A percentile compares a stretch with the other conserved stretches of the same genome.
Conservation (phyloP, 225 moss, liverwort and hornwort genomes). For the Anthoceros angustus region DNA sequence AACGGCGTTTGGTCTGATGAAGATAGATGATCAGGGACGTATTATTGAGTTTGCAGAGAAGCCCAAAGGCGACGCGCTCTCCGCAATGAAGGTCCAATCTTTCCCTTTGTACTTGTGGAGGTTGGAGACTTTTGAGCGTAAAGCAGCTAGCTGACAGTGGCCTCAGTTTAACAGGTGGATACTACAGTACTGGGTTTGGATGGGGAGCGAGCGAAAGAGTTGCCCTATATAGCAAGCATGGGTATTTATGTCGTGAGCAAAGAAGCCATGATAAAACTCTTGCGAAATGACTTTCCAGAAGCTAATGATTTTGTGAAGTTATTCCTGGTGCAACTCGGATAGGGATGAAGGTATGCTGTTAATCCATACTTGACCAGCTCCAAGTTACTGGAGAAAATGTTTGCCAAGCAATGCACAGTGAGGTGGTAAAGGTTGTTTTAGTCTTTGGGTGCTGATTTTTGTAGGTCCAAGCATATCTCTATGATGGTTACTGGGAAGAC, state of each 20-base stretch:
- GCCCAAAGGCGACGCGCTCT: slow-evolving; percentile 59
- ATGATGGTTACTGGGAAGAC: slow-evolving; percentile 99
- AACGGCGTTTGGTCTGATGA: slow-evolving; percentile 87
- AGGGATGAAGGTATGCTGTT: slow-evolving; percentile 53
- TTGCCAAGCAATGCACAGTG: too few relatives aligned
- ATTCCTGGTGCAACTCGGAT: slow-evolving; percentile 83
- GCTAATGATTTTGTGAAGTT: slow-evolving; percentile 96
- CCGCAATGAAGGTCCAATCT: slow-evolving; percentile 47
- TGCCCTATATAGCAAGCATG: slow-evolving; percentile 98
- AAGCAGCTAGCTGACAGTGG: background rate
- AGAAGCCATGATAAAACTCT: slow-evolving; percentile 71
- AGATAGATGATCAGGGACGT: slow-evolving; percentile 59
- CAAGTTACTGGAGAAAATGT: too few relatives aligned
- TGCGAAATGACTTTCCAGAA: slow-evolving; percentile 67
- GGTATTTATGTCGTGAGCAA: slow-evolving; percentile 98
- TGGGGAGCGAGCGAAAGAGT: slow-evolving; percentile 54
- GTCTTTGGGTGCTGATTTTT: background rate
- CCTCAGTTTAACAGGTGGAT: slow-evolving; percentile 35
- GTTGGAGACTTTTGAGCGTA: background rate
- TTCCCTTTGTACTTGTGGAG: background rate
- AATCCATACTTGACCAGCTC: background rate
- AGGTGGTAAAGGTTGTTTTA: too few relatives aligned
- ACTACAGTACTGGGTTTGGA: slow-evolving; percentile 77
- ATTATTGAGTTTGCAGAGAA: slow-evolving; percentile 88
- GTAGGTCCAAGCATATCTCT: slow-evolving; percentile 74